Evolutionary conservation across 306 rosid species (phyloP).

Genomic region (Fragaria nilgerrensis): DNA sequence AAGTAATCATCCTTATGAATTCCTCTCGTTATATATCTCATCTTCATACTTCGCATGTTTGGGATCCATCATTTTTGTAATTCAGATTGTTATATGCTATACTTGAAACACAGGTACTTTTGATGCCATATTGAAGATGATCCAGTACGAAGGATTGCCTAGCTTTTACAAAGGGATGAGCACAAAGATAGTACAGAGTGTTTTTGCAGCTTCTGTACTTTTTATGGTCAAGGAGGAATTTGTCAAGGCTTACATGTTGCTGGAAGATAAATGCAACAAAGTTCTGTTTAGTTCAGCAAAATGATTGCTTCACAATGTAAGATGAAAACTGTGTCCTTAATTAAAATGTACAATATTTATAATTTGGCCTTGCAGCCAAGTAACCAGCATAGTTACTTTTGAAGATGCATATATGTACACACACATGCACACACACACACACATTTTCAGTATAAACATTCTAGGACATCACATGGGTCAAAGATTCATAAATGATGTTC

Average conservation of each 20-base stretch:
- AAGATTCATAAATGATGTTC: neutral
- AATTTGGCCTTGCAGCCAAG: neutral
- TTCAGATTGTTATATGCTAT: neutral
- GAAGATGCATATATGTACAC: neutral
- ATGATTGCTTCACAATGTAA: conserved; percentile 15
- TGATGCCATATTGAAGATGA: conserved; percentile 76
- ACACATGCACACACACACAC: neutral
- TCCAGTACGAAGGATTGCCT: conserved; percentile 65
- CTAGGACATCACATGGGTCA: neutral
- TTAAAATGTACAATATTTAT: neutral
- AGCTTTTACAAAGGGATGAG: conserved; percentile 86
- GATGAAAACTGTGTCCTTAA: neutral
- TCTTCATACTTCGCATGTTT: neutral
- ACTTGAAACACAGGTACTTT: conserved; percentile 48
- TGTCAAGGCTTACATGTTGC: conserved; percentile 51
- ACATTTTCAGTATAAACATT: neutral
- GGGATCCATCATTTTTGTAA: conserved; percentile 5
- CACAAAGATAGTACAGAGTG: conserved; percentile 83
- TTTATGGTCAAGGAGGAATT: conserved; percentile 85
- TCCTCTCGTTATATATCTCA: too few relatives aligned
- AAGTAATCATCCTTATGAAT: too few relatives aligned
- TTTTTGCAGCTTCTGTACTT: conserved; percentile 80
- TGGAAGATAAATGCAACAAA: conserved; percentile 35
- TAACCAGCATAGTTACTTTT: neutral
- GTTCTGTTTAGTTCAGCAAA: conserved; percentile 4